Evolutionary conservation across 768 basidiomycete genomes (phyloP).

Genomic region (Kondoa subrosea): DNA sequence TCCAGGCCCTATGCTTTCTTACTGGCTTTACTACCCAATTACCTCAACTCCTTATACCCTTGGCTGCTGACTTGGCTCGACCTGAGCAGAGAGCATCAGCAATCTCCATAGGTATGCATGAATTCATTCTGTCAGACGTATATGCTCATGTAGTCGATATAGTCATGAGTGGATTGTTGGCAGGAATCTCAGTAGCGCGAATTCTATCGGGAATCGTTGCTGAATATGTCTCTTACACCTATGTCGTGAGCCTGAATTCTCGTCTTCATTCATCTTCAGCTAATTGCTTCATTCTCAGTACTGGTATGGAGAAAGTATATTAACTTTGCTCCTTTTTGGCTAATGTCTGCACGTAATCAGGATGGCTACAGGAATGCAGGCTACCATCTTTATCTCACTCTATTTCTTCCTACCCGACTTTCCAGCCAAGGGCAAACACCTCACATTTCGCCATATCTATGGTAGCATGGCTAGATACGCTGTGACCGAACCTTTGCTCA

Average conservation of each 20-base stretch:
- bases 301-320: neutral
- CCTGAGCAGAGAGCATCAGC: slow-evolving; percentile 55
- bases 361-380: slow-evolving; percentile 44
- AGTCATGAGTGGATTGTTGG: slow-evolving; percentile 38
- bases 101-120: slow-evolving; percentile 44
- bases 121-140: too few relatives aligned
- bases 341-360: too few relatives aligned
- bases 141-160: too few relatives aligned
- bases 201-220: slow-evolving; percentile 60
- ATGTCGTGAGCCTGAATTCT: slow-evolving; percentile 37
- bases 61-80: slow-evolving; percentile 67
- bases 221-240: slow-evolving; percentile 48
- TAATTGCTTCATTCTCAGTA: too few relatives aligned
- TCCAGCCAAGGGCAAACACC: slow-evolving; percentile 45
- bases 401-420: slow-evolving; percentile 65
- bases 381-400: slow-evolving; percentile 41
- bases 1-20: slow-evolving; percentile 74
- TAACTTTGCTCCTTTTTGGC: too few relatives aligned
- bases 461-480: slow-evolving; percentile 44
- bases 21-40: slow-evolving; percentile 60
- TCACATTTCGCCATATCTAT: slow-evolving; percentile 53
- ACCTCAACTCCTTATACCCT: slow-evolving; percentile 41
- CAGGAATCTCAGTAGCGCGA: slow-evolving; percentile 58
- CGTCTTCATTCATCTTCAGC: too few relatives aligned
- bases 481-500: slow-evolving; percentile 29